Conservation (phyloP, 2,329 filamentous ascomycete genomes). For the Penicillium frequentans region DNA sequence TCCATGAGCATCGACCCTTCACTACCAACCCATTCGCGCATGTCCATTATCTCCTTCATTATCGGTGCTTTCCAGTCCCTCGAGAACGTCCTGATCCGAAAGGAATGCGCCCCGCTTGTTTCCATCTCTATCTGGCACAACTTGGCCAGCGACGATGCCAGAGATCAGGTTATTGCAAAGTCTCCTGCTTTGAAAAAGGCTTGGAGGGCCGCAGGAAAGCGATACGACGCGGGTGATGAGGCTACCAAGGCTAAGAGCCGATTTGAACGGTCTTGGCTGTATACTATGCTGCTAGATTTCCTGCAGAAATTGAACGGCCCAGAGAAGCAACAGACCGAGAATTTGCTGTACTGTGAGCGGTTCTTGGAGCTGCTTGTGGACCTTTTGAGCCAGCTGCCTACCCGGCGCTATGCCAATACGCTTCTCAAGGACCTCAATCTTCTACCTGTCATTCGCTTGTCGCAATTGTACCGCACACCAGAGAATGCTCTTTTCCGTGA, state of each 20-base stretch:
- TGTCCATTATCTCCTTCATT: constrained; percentile 84
- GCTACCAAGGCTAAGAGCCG: constrained; percentile 73
- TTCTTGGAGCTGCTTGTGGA: constrained; percentile 89
- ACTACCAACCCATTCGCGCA: constrained; percentile 66
- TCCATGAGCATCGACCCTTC: constrained; percentile 78
- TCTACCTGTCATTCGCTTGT: constrained; percentile 73
- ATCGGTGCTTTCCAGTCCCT: constrained; percentile 92
- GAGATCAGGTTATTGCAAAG: constrained; percentile 72
- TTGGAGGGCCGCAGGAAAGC: constrained; percentile 83
- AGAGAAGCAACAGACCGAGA: constrained; percentile 51
- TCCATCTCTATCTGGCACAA: constrained; percentile 97
- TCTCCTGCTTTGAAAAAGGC: constrained; percentile 77
- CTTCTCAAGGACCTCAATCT: constrained; percentile 83
- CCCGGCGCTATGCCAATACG: constrained; percentile 88
- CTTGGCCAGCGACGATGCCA: constrained; percentile 71
- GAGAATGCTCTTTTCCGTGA: constrained; percentile 78
- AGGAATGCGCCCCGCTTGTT: constrained; percentile 93
- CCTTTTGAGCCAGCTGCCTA: constrained; percentile 88
- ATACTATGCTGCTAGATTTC: constrained; percentile 81
- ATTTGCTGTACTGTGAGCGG: constrained; percentile 83
- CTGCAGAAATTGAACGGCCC: constrained; percentile 67
- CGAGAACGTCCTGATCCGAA: constrained; percentile 83
- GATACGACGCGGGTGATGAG: constrained; percentile 85
- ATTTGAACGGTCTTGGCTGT: constrained; percentile 94
- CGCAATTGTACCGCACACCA: constrained; percentile 73